These are phyloP conservation scores for Penicillium sclerotiorum DNA, from an alignment of 2,329 filamentous ascomycete species.

Conservation along the genomic window DNA sequence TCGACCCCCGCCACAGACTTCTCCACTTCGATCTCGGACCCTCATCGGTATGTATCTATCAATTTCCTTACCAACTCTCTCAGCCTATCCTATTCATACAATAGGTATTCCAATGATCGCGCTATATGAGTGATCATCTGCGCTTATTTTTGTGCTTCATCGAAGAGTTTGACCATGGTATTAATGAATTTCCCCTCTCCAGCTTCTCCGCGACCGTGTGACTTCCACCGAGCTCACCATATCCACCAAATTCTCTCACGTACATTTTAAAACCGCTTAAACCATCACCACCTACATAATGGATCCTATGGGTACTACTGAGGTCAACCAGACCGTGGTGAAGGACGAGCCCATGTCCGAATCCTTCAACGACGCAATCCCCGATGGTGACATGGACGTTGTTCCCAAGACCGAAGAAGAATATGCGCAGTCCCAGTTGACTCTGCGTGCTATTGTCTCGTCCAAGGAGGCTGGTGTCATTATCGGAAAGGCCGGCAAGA, in stretches of 20 bases:
- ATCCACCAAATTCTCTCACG: constrained; percentile 12
- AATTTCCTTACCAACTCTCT: background rate
- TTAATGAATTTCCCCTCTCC: constrained; percentile 12
- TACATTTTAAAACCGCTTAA: constrained; percentile 18
- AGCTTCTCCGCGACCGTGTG: constrained; percentile 21
- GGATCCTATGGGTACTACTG: constrained; percentile 62
- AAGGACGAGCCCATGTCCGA: constrained; percentile 64
- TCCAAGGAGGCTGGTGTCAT: constrained; percentile 99
- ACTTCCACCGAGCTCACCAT: constrained; percentile 8
- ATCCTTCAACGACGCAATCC: constrained; percentile 66
- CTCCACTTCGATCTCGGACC: constrained; percentile 27
- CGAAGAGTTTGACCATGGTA: constrained; percentile 13
- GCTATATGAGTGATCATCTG: background rate
- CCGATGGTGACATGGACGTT: constrained; percentile 70
- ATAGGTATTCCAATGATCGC: background rate
- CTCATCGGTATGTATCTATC: constrained; percentile 24
- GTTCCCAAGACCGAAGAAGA: constrained; percentile 94
- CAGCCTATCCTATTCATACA: background rate
- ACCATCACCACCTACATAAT: constrained; percentile 23
- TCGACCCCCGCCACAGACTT: constrained; percentile 26
- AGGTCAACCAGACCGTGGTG: constrained; percentile 58
- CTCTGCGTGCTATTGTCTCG: constrained; percentile 94
- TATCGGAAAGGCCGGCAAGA: constrained; percentile 98
- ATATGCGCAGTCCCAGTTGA: constrained; percentile 89
- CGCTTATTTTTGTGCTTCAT: constrained; percentile 15